Conservation (phyloP, 2,329 filamentous ascomycete species). For the Rasamsonia emersonii region DNA sequence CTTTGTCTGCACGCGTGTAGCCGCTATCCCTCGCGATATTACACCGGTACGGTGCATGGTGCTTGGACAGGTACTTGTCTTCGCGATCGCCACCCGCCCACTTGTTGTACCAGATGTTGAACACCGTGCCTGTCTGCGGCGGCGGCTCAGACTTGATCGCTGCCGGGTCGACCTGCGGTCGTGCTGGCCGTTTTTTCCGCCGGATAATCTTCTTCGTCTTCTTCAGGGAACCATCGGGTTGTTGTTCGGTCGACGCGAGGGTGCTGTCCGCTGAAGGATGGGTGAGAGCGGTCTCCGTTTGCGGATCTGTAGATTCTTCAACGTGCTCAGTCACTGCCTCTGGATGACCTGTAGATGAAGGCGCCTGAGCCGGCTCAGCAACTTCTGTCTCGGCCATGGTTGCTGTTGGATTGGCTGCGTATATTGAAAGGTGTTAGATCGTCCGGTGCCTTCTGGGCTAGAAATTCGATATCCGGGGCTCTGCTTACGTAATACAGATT, state of each 20-base stretch:
- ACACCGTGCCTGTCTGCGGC: conserved; percentile 86
- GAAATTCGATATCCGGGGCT: too few species aligned
- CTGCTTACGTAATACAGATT: conserved; percentile 8
- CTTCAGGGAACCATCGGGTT: conserved; percentile 30
- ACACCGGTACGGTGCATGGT: conserved; percentile 74
- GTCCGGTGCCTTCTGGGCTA: too few species aligned
- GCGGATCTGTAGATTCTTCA: conserved; percentile 5
- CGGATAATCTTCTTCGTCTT: conserved; percentile 89
- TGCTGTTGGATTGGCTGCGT: conserved; percentile 1
- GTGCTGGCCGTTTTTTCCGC: conserved; percentile 80
- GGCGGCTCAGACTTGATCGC: conserved; percentile 76
- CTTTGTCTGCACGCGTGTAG: conserved; percentile 68
- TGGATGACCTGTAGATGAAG: conserved; percentile 40
- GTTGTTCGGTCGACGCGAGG: conserved; percentile 19
- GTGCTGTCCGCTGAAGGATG: conserved; percentile 8
- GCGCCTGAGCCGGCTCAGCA: conserved; percentile 31
- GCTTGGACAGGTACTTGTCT: conserved; percentile 79
- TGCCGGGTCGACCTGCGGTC: conserved; percentile 80
- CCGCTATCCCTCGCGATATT: conserved; percentile 72
- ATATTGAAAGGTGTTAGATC: too few species aligned
- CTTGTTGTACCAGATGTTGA: conserved; percentile 82
- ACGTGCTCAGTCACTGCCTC: conserved; percentile 38
- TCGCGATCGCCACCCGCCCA: conserved; percentile 69
- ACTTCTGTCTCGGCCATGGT: conserved; percentile 22
- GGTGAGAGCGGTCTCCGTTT: conserved; percentile 13